Evolutionary conservation across 2,329 filamentous ascomycete genomes (phyloP).

Genomic region (Colletotrichum sublineola): DNA sequence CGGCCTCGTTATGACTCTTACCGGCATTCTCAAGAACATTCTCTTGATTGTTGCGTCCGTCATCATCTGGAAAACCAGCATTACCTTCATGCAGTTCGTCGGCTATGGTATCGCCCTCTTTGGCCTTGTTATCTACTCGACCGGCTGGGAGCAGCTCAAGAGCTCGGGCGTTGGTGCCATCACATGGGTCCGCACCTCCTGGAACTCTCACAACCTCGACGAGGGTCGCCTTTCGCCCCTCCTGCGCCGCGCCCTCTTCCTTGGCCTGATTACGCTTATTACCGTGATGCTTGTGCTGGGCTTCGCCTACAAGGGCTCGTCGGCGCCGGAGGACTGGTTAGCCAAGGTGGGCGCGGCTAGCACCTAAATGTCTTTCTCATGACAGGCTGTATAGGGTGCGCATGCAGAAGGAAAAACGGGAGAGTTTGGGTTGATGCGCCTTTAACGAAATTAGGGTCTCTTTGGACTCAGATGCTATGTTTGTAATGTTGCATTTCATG

Average conservation of each 20-base stretch:
- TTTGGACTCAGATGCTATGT: background rate
- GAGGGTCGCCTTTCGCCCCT: slow-evolving; percentile 45
- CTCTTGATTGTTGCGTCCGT: slow-evolving; percentile 83
- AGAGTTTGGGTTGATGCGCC: slow-evolving; percentile 2
- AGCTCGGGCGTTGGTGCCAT: slow-evolving; percentile 29
- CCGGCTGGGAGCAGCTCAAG: slow-evolving; percentile 52
- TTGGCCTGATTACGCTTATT: slow-evolving; percentile 41
- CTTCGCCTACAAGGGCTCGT: slow-evolving; percentile 37
- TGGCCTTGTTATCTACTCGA: slow-evolving; percentile 66
- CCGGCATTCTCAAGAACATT: slow-evolving; percentile 89
- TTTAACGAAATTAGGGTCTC: background rate
- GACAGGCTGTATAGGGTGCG: slow-evolving; percentile 21
- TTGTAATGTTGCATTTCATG: slow-evolving; percentile 21
- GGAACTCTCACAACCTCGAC: slow-evolving; percentile 41
- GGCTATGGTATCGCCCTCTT: slow-evolving; percentile 80
- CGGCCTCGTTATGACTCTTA: slow-evolving; percentile 86
- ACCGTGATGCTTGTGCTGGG: slow-evolving; percentile 43
- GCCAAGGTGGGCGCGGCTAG: slow-evolving; percentile 17
- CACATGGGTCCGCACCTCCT: slow-evolving; percentile 40
- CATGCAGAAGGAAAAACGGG: background rate
- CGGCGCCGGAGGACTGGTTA: slow-evolving; percentile 36
- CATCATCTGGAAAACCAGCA: slow-evolving; percentile 81
- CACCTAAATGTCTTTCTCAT: background rate
- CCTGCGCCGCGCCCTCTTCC: slow-evolving; percentile 43
- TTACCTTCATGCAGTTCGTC: slow-evolving; percentile 78